Evolutionary conservation across 768 basidiomycete genomes (phyloP).

Genomic region (Pholiota molesta): DNA sequence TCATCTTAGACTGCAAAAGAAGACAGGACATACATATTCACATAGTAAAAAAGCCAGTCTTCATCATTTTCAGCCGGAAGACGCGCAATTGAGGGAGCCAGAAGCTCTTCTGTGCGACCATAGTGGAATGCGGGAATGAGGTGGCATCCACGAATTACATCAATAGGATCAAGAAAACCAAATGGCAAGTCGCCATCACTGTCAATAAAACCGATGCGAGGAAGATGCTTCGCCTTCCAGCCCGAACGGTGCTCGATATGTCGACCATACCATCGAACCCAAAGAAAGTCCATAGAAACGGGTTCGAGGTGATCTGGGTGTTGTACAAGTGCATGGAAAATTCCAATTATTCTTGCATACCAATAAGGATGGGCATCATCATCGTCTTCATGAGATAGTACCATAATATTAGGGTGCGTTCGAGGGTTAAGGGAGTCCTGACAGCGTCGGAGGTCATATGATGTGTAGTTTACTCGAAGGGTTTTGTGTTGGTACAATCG

Average conservation of each 20-base stretch:
- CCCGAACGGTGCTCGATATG: slow-evolving; percentile 5
- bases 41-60: background rate
- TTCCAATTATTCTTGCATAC: slow-evolving; percentile 36
- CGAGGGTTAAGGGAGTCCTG: slow-evolving; percentile 43
- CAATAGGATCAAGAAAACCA: slow-evolving; percentile 48
- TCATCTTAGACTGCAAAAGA: background rate
- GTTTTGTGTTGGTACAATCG: slow-evolving; percentile 30
- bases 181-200: slow-evolving; percentile 30
- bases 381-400: slow-evolving; percentile 24
- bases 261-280: slow-evolving; percentile 27
- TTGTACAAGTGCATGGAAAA: slow-evolving; percentile 22
- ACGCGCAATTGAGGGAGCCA: background rate
- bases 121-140: slow-evolving; percentile 40
- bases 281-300: slow-evolving; percentile 26
- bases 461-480: slow-evolving; percentile 42
- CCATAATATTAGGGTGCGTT: slow-evolving; percentile 39
- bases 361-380: slow-evolving; percentile 29
- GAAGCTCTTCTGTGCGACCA: background rate
- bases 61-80: background rate
- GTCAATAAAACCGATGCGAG: slow-evolving; percentile 35
- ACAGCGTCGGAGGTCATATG: slow-evolving; percentile 39
- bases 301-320: slow-evolving; percentile 5
- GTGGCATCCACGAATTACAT: slow-evolving; percentile 42
- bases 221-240: slow-evolving; percentile 16
- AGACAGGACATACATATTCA: background rate